Percentiles rank a stretch among this genome's conserved stretches.
phyloP scores from a whole-genome alignment of 2,329 filamentous ascomycete species.

The Monosporascus sp. region DNA sequence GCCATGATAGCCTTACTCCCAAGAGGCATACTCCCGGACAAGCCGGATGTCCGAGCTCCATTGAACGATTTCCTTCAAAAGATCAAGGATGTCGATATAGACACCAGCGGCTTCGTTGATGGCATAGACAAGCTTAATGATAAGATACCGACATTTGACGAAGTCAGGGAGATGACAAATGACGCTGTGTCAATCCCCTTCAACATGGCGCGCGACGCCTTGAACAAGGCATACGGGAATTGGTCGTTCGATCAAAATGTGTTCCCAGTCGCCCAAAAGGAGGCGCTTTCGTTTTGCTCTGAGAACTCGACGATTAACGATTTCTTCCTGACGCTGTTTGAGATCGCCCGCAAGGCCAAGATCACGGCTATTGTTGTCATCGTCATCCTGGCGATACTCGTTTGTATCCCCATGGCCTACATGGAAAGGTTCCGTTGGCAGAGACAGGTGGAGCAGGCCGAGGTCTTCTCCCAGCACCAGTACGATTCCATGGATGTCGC shows the following conservation, averaged over 20 bases:
- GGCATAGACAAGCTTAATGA: conserved; percentile 69
- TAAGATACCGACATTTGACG: conserved; percentile 75
- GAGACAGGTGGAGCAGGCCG: conserved; percentile 64
- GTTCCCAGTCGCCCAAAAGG: conserved; percentile 80
- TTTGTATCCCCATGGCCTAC: conserved; percentile 74
- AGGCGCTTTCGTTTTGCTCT: conserved; percentile 81
- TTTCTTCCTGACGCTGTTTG: conserved; percentile 73
- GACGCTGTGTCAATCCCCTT: conserved; percentile 75
- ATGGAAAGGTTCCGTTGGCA: conserved; percentile 75
- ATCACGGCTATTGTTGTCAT: conserved; percentile 75
- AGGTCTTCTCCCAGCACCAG: conserved; percentile 58
- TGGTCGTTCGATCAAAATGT: conserved; percentile 74
- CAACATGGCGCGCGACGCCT: conserved; percentile 66
- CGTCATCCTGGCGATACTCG: conserved; percentile 64
- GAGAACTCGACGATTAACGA: conserved; percentile 74
- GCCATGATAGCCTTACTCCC: background rate
- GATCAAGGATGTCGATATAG: conserved; percentile 65
- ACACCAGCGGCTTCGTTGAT: conserved; percentile 60
- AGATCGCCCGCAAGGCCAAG: conserved; percentile 62
- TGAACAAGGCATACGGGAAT: conserved; percentile 65
- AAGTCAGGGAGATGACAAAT: conserved; percentile 79
- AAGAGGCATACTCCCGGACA: conserved; percentile 13
- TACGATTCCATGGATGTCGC: conserved; percentile 83
- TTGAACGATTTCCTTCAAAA: conserved; percentile 60
- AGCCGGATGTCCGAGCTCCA: conserved; percentile 47